Conservation (phyloP, 176 grass and related monocot species). For the Triticum aestivum region DNA sequence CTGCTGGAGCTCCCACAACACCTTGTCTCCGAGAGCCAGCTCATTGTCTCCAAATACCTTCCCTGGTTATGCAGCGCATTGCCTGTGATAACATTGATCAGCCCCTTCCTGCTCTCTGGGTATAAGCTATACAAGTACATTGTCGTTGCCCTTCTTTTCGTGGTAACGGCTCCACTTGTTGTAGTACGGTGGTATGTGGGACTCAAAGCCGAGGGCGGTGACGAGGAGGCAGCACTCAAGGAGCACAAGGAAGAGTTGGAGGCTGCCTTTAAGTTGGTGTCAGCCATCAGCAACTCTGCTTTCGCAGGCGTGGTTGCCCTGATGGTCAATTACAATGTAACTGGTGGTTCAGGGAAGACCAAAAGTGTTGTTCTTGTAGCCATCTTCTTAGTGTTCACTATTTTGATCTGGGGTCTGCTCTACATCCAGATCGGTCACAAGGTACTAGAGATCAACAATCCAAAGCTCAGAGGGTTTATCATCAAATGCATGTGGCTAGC, state of each 20-base stretch:
- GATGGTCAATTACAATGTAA: conserved; percentile 13
- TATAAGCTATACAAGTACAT: conserved; percentile 16
- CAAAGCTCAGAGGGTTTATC: neutral
- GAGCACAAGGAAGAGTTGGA: conserved; percentile 8
- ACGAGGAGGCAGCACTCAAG: neutral
- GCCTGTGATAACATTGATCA: conserved; percentile 5
- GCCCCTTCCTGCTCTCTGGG: neutral
- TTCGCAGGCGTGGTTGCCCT: neutral
- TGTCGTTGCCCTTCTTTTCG: neutral
- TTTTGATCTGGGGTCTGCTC: neutral
- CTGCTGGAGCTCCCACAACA: neutral
- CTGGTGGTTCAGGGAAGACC: neutral
- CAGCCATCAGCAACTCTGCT: conserved; percentile 23
- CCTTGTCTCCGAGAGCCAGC: neutral
- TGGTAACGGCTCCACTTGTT: neutral
- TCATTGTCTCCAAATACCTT: neutral
- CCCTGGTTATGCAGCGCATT: neutral
- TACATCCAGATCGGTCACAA: neutral
- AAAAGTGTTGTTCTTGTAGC: neutral
- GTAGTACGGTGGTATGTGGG: conserved; percentile 16
- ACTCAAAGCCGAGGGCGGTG: neutral
- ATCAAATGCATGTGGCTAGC: neutral
- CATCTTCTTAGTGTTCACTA: conserved; percentile 19
- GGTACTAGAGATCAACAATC: neutral
- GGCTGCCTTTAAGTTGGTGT: conserved; percentile 8